These are phyloP conservation scores for Boletus insuetus DNA, from an alignment of 768 basidiomycete species.

Conservation along the genomic window DNA sequence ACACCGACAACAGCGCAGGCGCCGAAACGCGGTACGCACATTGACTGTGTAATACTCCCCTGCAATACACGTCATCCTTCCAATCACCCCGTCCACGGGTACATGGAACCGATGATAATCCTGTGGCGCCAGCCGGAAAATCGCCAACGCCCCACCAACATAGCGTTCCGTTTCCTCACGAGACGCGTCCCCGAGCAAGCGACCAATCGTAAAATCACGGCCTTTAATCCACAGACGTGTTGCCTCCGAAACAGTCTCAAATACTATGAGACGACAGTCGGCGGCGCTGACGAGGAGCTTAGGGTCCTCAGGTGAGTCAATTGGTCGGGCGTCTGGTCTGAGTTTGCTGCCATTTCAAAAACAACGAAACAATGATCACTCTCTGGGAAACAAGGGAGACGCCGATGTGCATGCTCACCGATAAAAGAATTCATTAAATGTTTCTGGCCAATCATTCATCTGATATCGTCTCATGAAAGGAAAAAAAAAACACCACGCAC, in stretches of 20 bases:
- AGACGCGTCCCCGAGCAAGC: constrained; percentile 79
- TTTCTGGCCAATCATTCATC: constrained; percentile 47
- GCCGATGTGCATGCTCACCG: constrained; percentile 37
- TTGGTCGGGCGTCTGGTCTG: constrained; percentile 75
- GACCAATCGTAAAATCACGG: constrained; percentile 80
- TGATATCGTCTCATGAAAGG: not conserved
- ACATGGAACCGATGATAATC: constrained; percentile 95
- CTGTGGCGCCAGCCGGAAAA: constrained; percentile 90
- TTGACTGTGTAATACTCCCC: constrained; percentile 98
- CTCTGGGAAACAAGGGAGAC: not conserved
- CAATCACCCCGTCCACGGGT: constrained; percentile 82
- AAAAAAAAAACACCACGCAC: constrained; percentile 41
- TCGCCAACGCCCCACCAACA: constrained; percentile 77
- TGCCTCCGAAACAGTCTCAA: constrained; percentile 81
- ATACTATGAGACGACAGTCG: constrained; percentile 95
- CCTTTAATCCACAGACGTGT: constrained; percentile 97
- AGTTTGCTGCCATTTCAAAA: constrained; percentile 60
- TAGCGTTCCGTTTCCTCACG: constrained; percentile 68
- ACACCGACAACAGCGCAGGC: not conserved
- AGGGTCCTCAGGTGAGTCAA: constrained; percentile 71
- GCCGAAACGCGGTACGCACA: constrained; percentile 44
- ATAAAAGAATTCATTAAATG: constrained; percentile 93
- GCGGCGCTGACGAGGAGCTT: constrained; percentile 83
- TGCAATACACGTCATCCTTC: constrained; percentile 74
- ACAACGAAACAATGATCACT: not conserved